phyloP scores from a whole-genome alignment of 1,139 yeast species.

The Hemisphaericaspora lyxosophila region DNA sequence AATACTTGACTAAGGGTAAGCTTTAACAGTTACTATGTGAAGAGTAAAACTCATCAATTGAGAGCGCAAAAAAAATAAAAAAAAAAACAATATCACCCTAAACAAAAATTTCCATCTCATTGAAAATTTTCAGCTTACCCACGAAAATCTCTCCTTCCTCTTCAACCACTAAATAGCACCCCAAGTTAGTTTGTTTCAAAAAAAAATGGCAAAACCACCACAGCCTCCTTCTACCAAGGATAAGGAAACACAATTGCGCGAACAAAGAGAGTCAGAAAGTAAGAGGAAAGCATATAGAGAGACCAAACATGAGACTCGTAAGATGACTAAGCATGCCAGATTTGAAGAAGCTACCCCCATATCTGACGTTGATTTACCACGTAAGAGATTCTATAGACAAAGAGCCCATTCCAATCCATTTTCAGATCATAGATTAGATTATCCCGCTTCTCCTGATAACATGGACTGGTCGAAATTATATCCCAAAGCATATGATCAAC shows the following conservation, averaged over 20 bases:
- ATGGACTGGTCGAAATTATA: slow-evolving; percentile 87
- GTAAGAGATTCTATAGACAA: slow-evolving; percentile 89
- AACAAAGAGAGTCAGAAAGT: slow-evolving; percentile 34
- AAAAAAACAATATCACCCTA: no score
- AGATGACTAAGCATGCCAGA: slow-evolving; percentile 33
- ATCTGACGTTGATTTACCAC: slow-evolving; percentile 54
- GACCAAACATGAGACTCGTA: slow-evolving; percentile 33
- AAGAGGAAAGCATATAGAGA: slow-evolving; percentile 43
- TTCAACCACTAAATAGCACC: neutral
- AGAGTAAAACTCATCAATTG: no score
- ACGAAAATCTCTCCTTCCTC: neutral
- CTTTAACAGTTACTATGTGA: no score
- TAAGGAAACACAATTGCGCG: slow-evolving; percentile 28
- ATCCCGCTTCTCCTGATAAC: slow-evolving; percentile 73
- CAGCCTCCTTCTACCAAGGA: slow-evolving; percentile 14
- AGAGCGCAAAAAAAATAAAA: no score
- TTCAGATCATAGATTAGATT: slow-evolving; percentile 89
- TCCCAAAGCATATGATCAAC: slow-evolving; percentile 55
- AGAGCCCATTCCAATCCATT: slow-evolving; percentile 98
- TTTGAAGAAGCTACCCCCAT: slow-evolving; percentile 18
- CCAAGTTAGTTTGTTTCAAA: no score
- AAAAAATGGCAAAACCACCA: slow-evolving; percentile 7
- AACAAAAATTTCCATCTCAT: no score
- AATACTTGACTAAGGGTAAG: no score
- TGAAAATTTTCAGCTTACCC: slow-evolving; percentile 1